phyloP scores from a whole-genome alignment of 2,329 filamentous ascomycete species.

The Rhytidhysteron rufulum region DNA sequence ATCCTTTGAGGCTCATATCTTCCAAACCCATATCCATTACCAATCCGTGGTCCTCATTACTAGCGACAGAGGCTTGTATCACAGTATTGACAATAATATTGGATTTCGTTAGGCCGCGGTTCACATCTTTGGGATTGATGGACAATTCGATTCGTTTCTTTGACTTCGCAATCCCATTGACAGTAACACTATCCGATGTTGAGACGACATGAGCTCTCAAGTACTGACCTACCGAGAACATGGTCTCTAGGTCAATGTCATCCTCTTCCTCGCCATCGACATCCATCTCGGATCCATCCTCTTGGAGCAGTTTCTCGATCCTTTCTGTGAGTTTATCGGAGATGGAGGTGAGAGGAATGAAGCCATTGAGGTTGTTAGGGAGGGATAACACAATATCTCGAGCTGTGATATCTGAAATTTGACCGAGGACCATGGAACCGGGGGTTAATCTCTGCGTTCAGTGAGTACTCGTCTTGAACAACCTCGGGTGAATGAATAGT shows the following conservation, averaged over 20 bases:
- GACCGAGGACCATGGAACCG: conserved; percentile 83
- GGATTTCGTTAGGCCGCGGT: conserved; percentile 67
- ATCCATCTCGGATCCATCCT: conserved; percentile 56
- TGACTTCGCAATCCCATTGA: conserved; percentile 52
- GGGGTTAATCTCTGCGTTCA: conserved; percentile 67
- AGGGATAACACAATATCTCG: conserved; percentile 77
- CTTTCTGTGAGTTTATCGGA: conserved; percentile 74
- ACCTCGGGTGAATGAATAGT: conserved; percentile 23
- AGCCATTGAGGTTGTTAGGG: conserved; percentile 89
- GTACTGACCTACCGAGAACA: conserved; percentile 85
- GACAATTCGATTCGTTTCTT: conserved; percentile 86
- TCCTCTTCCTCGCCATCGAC: conserved; percentile 51
- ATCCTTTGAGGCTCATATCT: conserved; percentile 67
- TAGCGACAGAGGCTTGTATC: conserved; percentile 81
- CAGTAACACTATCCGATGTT: conserved; percentile 62
- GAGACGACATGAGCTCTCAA: conserved; percentile 79
- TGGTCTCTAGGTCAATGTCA: conserved; percentile 66
- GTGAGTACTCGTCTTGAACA: conserved; percentile 11
- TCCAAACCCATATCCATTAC: conserved; percentile 87
- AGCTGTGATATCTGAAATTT: conserved; percentile 75
- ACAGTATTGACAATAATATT: conserved; percentile 73
- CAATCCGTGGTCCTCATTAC: conserved; percentile 92
- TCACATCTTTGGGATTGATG: conserved; percentile 72
- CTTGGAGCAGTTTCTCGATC: conserved; percentile 64
- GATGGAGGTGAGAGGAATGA: conserved; percentile 86